Percentiles rank a stretch among this genome's conserved stretches.
These are phyloP conservation scores for Pseudogymnoascus sp. DNA, from an alignment of 2,329 filamentous ascomycete species.

Conservation along the genomic window DNA sequence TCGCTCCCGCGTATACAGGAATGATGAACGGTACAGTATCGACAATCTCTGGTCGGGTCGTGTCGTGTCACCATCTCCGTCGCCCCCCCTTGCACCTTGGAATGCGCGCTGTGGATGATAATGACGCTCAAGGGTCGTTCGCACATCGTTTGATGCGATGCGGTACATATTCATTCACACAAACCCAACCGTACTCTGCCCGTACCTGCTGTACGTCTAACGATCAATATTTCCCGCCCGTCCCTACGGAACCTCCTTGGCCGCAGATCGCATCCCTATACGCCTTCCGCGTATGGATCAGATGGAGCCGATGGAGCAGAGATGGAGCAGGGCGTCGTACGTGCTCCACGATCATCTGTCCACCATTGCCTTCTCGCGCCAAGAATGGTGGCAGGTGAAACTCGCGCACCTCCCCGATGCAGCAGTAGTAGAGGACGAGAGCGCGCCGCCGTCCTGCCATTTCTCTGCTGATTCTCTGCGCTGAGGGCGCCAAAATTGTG, in stretches of 20 bases:
- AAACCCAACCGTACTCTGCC: neutral
- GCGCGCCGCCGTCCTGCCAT: neutral
- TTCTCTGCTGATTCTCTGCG: neutral
- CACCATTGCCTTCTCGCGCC: neutral
- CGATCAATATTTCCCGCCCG: constrained; percentile 7
- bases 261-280: neutral
- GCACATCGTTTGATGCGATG: too few relatives aligned
- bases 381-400: constrained; percentile 4
- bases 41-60: neutral
- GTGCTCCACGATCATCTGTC: constrained; percentile 1
- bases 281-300: constrained; percentile 3
- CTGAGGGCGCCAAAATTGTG: neutral
- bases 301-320: neutral
- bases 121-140: constrained; percentile 1
- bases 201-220: neutral
- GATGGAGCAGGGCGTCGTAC: neutral
- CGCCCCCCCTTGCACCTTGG: neutral
- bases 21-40: neutral
- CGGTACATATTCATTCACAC: neutral
- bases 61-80: neutral
- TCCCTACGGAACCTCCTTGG: neutral
- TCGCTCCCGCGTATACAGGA: neutral
- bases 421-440: neutral
- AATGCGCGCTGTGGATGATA: neutral
- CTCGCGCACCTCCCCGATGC: neutral